These are phyloP conservation scores for Linderina pennispora DNA, from an alignment of 192 early-diverging fungal genomes.

Conservation along the genomic window DNA sequence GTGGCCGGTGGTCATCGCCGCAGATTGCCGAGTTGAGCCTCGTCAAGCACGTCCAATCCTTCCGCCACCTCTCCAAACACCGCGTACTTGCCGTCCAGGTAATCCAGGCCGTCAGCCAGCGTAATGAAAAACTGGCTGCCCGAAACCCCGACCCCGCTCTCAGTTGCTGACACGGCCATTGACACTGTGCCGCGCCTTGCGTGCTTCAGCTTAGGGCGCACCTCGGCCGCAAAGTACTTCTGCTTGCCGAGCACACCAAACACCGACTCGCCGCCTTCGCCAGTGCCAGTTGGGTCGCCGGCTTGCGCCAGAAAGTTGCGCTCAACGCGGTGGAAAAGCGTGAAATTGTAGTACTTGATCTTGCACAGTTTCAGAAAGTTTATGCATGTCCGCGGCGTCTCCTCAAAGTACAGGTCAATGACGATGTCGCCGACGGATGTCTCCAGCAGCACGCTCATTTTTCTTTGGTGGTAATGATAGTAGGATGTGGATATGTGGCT, in stretches of 20 bases:
- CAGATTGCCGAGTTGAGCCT: constrained; percentile 64
- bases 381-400: constrained; percentile 76
- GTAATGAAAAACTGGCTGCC: constrained; percentile 66
- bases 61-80: constrained; percentile 90
- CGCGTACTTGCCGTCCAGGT: constrained; percentile 78
- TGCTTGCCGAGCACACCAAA: constrained; percentile 54
- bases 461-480: no score
- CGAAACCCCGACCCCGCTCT: constrained; percentile 39
- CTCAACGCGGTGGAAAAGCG: constrained; percentile 74
- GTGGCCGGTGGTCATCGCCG: constrained; percentile 71
- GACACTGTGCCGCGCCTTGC: constrained; percentile 73
- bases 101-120: constrained; percentile 58
- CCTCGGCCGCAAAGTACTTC: constrained; percentile 59
- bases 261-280: constrained; percentile 72
- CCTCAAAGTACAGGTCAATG: constrained; percentile 19
- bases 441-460: constrained; percentile 75
- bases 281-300: constrained; percentile 93
- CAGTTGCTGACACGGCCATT: constrained; percentile 92
- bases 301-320: constrained; percentile 92
- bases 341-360: constrained; percentile 78
- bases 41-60: constrained; percentile 80
- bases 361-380: constrained; percentile 88
- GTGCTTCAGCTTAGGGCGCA: constrained; percentile 66
- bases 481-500: no score
- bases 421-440: constrained; percentile 61